Evolutionary conservation across 2,329 filamentous ascomycete genomes (phyloP).

Genomic region (Talaromyces marneffei): DNA sequence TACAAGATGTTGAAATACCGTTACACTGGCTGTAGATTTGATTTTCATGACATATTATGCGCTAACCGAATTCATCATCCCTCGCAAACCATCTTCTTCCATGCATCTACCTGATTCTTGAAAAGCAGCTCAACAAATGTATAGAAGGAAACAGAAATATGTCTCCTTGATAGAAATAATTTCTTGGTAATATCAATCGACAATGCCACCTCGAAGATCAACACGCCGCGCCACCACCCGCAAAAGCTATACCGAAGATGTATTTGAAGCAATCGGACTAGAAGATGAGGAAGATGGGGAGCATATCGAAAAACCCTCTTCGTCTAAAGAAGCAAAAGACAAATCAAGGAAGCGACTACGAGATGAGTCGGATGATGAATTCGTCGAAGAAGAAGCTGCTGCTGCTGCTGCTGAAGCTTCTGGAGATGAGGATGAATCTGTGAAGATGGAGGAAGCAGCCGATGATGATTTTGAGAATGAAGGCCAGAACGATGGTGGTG

Average conservation of each 20-base stretch:
- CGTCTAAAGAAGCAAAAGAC: constrained; percentile 14
- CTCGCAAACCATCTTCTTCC: constrained; percentile 4
- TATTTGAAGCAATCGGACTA: constrained; percentile 30
- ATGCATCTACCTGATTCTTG: neutral
- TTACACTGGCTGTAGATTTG: neutral
- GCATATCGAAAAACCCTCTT: constrained; percentile 22
- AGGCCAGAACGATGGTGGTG: neutral
- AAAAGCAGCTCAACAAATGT: neutral
- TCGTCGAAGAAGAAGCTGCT: constrained; percentile 5
- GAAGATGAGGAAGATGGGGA: constrained; percentile 28
- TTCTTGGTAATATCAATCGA: neutral
- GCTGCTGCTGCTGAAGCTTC: neutral
- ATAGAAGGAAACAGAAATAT: neutral
- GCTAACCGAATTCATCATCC: constrained; percentile 7
- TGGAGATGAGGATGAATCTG: constrained; percentile 15
- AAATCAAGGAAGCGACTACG: constrained; percentile 12
- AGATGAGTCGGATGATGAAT: constrained; percentile 21
- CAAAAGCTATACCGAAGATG: constrained; percentile 32
- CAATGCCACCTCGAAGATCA: constrained; percentile 28
- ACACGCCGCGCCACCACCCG: constrained; percentile 27
- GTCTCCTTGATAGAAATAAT: no score
- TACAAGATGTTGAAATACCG: neutral
- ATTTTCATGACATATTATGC: neutral
- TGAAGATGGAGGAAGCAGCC: constrained; percentile 12
- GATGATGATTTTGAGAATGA: neutral